Base-by-base conservation (phyloP, 1,284 basidiomycete species). In the Puccinia polysora region DNA sequence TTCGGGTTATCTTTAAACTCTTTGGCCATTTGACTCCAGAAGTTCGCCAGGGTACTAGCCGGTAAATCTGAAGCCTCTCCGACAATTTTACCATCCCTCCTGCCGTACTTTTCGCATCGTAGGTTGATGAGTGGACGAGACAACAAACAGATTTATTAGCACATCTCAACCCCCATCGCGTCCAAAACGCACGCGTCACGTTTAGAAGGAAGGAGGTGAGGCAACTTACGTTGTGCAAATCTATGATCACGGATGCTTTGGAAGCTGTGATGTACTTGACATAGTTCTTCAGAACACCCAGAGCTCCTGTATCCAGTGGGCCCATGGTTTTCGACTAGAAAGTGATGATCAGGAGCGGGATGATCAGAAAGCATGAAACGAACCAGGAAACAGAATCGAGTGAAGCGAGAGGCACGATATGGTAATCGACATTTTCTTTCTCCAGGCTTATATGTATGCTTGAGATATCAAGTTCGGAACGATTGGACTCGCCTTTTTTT, bases 211-310 rank as follows among this genome's bases (percentile, higher is more conserved):
- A n/a, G 25, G 25, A 25, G 43, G 43, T 12, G 18, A 14, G 15
- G 12, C 34, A n/a, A 65, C 63, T 52, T 18, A 65, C 63, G 34
- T 65, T 65, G 34, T 65, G 63, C 23, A 65, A 50, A 53, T 65
- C 63, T 36, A 65, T 52, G 28, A 65, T 65, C 15, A 38, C 63
- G 23, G 28, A 50, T 49, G 63, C 63, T 3, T 50, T 40, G 4
- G 23, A 53, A 0, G 18, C n/a, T 20, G 40, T 18, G 25, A 20
- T 34, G 1, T 15, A 8, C 47, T 20, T 34, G 15, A 65, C 63
- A 36, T 52, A 65, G 4, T 36, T 38, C 5, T 28, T 32, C 15
- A 65, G 28, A 12, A 52, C 10, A 30, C 34, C 4, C 23, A 65
- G 63, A 20, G 15, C 36, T 7, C 34, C 30, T 40, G 36, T 4